Conservation (phyloP, 1,284 basidiomycete genomes). For the Cryptococcus sp. region DNA sequence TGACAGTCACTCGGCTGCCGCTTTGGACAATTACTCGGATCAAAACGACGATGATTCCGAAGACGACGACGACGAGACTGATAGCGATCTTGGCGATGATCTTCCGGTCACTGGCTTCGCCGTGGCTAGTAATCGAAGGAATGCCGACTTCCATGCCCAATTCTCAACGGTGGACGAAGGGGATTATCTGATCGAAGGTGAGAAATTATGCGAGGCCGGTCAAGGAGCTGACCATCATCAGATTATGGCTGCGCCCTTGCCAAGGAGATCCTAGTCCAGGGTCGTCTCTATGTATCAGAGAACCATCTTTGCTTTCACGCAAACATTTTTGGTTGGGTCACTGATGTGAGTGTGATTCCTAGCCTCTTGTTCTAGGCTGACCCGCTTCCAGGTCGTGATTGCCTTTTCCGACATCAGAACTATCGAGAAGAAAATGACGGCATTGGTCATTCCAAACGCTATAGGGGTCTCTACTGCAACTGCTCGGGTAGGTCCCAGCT, state of each 20-base stretch:
- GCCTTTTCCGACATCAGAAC: constrained; percentile 87
- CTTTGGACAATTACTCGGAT: constrained; percentile 56
- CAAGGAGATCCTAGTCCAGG: constrained; percentile 94
- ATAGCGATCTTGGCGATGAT: constrained; percentile 37
- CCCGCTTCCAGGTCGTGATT: constrained; percentile 68
- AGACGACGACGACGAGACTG: constrained; percentile 58
- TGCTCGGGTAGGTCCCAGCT: constrained; percentile 49
- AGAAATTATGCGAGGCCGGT: constrained; percentile 25
- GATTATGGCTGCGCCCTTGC: constrained; percentile 97
- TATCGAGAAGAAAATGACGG: constrained; percentile 98
- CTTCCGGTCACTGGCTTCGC: constrained; percentile 92
- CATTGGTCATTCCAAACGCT: constrained; percentile 97
- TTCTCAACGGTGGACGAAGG: constrained; percentile 89
- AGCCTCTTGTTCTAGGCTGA: neutral
- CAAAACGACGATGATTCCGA: constrained; percentile 63
- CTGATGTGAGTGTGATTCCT: constrained; percentile 66
- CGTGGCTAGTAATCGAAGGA: constrained; percentile 91
- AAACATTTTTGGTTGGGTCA: constrained; percentile 99
- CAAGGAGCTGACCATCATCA: constrained; percentile 45
- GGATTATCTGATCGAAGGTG: constrained; percentile 97
- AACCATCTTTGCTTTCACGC: constrained; percentile 98
- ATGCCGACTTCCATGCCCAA: constrained; percentile 92
- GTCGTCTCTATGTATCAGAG: constrained; percentile 93
- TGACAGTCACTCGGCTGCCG: constrained; percentile 16
- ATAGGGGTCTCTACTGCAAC: constrained; percentile 85